phyloP scores from a whole-genome alignment of 305 asterid genomes.

The Andrographis paniculata region DNA sequence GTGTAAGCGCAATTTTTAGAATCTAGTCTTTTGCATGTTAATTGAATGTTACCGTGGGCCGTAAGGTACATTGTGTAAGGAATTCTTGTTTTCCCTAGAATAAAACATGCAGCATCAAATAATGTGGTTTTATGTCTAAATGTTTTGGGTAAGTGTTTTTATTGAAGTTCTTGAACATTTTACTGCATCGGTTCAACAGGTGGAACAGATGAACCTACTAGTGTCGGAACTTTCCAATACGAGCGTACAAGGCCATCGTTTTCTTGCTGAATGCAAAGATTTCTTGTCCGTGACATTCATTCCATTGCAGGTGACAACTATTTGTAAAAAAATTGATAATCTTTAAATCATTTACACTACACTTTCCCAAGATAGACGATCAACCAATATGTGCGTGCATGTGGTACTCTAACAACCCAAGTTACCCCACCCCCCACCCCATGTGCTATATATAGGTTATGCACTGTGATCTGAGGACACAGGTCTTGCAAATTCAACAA shows the following conservation, averaged over 20 bases:
- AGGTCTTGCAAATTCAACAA: background rate
- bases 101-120: no score
- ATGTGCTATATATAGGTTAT: background rate
- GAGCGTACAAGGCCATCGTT: conserved; percentile 38
- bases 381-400: no score
- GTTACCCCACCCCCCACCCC: no score
- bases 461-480: background rate
- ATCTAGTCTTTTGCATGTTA: no score
- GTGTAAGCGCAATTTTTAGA: no score
- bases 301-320: conserved; percentile 53
- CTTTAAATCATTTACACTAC: background rate
- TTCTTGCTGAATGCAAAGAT: conserved; percentile 56
- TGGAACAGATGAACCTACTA: conserved; percentile 48
- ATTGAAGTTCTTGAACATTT: background rate
- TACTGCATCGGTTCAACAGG: conserved; percentile 43
- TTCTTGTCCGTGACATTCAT: conserved; percentile 37
- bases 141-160: background rate
- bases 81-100: no score
- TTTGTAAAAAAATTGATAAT: background rate
- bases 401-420: no score
- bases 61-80: no score
- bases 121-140: no score
- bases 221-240: conserved; percentile 51
- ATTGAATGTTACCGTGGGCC: no score
- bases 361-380: no score